Percentiles rank a stretch among this genome's conserved stretches.
Conservation (phyloP, 2,329 filamentous ascomycete species). For the Venturia oleaginea region DNA sequence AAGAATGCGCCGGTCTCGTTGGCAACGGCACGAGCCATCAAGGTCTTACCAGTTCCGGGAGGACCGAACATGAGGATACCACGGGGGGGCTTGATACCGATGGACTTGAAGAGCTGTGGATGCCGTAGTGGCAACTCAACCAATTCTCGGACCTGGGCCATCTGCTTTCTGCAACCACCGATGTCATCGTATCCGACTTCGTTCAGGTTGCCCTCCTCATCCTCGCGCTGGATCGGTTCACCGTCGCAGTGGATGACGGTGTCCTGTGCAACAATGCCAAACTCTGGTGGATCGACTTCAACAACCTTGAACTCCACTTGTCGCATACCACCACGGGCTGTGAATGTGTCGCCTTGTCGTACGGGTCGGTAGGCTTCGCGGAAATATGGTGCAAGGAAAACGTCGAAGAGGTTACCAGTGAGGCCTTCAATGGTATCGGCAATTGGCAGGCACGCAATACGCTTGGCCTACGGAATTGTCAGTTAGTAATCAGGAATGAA, state of each 20-base stretch:
- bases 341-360: slow-evolving; percentile 95
- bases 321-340: slow-evolving; percentile 93
- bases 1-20: slow-evolving; percentile 99
- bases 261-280: slow-evolving; percentile 96
- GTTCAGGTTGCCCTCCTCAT: slow-evolving; percentile 98
- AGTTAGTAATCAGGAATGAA: slow-evolving; percentile 18
- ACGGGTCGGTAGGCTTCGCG: slow-evolving; percentile 97
- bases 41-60: slow-evolving; percentile 97
- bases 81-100: slow-evolving; percentile 98
- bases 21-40: slow-evolving; percentile 97
- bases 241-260: slow-evolving; percentile 99
- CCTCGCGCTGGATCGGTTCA: slow-evolving; percentile 91
- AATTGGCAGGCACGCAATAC: slow-evolving; percentile 95
- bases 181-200: slow-evolving; percentile 99
- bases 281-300: slow-evolving; percentile 96
- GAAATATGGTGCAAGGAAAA: slow-evolving; percentile 99
- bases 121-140: slow-evolving; percentile 94
- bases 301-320: slow-evolving; percentile 99
- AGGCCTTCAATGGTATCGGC: slow-evolving; percentile 97
- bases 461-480: slow-evolving; percentile 65
- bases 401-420: slow-evolving; percentile 95
- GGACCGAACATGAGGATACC: slow-evolving; percentile 92
- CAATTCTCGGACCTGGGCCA: slow-evolving; percentile 98
- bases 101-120: slow-evolving; percentile 98
- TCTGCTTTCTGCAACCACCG: slow-evolving; percentile 98